Evolutionary conservation across 441 rosid species (phyloP).

Genomic region (Adansonia rubrostipa): DNA sequence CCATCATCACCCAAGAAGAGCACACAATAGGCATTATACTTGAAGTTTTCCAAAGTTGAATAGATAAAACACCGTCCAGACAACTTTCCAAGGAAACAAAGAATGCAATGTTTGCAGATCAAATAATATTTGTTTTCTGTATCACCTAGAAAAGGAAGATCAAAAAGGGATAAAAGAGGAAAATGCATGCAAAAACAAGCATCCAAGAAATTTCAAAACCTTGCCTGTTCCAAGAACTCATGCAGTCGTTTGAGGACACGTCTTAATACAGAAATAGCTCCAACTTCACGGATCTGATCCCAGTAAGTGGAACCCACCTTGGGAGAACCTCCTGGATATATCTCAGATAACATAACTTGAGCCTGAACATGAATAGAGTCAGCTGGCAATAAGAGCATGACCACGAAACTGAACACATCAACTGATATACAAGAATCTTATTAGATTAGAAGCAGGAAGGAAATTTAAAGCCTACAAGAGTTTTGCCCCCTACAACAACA

Average conservation of each 20-base stretch:
- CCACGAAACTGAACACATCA: slow-evolving; percentile 15
- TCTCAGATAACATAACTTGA: slow-evolving; percentile 89
- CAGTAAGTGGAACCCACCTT: slow-evolving; percentile 81
- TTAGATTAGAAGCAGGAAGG: slow-evolving; percentile 15
- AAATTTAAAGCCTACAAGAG: slow-evolving; percentile 5
- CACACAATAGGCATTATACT: slow-evolving; percentile 14
- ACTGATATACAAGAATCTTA: slow-evolving; percentile 3
- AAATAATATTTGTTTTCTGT: not conserved
- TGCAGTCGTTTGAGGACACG: slow-evolving; percentile 82
- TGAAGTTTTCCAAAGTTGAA: not conserved
- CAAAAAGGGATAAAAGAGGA: not conserved
- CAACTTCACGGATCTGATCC: slow-evolving; percentile 95
- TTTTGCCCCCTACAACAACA: slow-evolving; percentile 1
- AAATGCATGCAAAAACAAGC: slow-evolving; percentile 17
- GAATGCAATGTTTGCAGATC: slow-evolving; percentile 8
- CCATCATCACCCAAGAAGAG: slow-evolving; percentile 12
- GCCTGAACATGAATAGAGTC: slow-evolving; percentile 56
- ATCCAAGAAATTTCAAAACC: slow-evolving; percentile 24
- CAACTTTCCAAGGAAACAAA: slow-evolving; percentile 8
- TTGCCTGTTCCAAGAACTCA: slow-evolving; percentile 88
- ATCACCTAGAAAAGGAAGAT: not conserved
- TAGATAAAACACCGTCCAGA: slow-evolving; percentile 7
- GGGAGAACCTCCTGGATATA: slow-evolving; percentile 99
- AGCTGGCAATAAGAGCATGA: slow-evolving; percentile 1
- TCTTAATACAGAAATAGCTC: slow-evolving; percentile 71